Evolutionary conservation across 1,284 basidiomycete genomes (phyloP).

Genomic region (Porodaedalea pini): DNA sequence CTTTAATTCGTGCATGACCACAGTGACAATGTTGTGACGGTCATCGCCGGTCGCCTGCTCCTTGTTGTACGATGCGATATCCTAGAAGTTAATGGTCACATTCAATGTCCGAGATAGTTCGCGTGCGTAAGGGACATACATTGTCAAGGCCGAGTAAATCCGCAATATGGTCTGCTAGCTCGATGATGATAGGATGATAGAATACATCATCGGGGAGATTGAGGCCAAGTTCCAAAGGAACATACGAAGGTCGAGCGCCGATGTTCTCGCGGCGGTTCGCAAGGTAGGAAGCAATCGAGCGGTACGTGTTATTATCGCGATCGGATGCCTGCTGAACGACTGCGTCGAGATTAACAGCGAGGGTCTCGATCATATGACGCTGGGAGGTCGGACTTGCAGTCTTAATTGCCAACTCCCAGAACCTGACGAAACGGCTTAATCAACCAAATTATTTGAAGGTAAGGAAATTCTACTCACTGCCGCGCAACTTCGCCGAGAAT

Average conservation of each 20-base stretch:
- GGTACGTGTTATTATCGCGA: not conserved
- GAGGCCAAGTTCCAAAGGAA: not conserved
- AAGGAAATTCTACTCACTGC: conserved; percentile 26
- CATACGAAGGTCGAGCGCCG: no score
- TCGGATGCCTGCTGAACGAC: conserved; percentile 48
- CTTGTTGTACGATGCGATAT: conserved; percentile 1
- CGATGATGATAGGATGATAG: not conserved
- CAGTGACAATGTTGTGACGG: conserved; percentile 3
- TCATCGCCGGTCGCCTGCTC: not conserved
- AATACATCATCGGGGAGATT: not conserved
- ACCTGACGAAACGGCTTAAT: no score
- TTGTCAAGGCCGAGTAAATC: not conserved
- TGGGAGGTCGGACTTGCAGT: no score
- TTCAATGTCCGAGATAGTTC: not conserved
- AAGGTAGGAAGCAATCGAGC: not conserved
- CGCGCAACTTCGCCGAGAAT: conserved; percentile 32
- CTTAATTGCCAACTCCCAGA: no score
- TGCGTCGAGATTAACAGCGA: conserved; percentile 52
- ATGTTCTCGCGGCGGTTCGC: not conserved
- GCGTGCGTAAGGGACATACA: no score
- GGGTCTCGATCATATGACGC: no score
- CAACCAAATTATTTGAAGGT: not conserved
- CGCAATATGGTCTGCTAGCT: not conserved
- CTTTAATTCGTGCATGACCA: conserved; percentile 2
- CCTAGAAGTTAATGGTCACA: not conserved